Evolutionary conservation across 305 asterid genomes (phyloP).

Genomic region (Fraxinus velutina): DNA sequence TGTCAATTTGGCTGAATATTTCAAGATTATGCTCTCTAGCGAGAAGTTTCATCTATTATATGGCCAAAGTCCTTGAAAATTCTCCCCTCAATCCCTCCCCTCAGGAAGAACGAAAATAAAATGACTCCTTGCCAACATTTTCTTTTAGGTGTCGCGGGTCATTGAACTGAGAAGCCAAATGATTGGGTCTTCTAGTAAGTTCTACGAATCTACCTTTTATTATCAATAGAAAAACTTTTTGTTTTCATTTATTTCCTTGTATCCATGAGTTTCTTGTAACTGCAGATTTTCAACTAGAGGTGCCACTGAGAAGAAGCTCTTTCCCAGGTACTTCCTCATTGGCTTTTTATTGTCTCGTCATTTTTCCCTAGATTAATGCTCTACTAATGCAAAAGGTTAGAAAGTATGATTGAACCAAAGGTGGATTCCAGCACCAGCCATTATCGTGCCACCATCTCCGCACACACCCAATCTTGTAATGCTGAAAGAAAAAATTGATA

Average conservation of each 20-base stretch:
- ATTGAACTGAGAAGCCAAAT: conserved; percentile 53
- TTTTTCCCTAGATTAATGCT: conserved; percentile 15
- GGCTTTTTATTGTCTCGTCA: conserved; percentile 9
- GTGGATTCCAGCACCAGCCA: conserved; percentile 2
- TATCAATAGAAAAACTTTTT: not conserved
- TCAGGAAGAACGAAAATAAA: not conserved
- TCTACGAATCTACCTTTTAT: not conserved
- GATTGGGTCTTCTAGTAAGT: conserved; percentile 37
- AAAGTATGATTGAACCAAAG: conserved; percentile 3
- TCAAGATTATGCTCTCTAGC: not conserved
- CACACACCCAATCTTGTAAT: not conserved
- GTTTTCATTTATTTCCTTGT: conserved; percentile 6
- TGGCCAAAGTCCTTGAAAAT: not conserved
- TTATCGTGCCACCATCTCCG: not conserved
- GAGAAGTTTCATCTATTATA: not conserved
- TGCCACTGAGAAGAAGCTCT: conserved; percentile 18
- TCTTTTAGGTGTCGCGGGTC: conserved; percentile 87
- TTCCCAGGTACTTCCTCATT: conserved; percentile 27
- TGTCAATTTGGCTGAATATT: not conserved
- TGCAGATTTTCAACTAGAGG: conserved; percentile 21
- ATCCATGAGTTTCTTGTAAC: conserved; percentile 25
- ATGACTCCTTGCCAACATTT: conserved; percentile 18
- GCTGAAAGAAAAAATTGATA: not conserved
- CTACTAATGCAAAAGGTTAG: not conserved
- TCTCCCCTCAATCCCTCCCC: not conserved